Conservation (phyloP, 2,329 filamentous ascomycete species). For the Cyphellophora attinorum region DNA sequence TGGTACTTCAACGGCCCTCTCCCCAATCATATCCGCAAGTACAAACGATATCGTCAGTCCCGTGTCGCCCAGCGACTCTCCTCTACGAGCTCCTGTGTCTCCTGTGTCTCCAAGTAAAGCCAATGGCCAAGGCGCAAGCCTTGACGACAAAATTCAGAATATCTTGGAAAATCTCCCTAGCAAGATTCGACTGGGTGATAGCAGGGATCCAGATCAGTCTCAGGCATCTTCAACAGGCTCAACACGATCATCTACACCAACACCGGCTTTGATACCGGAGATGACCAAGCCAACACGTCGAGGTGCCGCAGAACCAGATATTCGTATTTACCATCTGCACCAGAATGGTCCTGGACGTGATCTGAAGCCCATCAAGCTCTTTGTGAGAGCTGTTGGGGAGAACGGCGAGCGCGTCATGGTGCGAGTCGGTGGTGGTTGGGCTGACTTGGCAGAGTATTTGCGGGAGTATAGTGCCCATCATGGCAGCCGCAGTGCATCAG, state of each 20-base stretch:
- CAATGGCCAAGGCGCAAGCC: slow-evolving; percentile 41
- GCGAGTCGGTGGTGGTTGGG: slow-evolving; percentile 95
- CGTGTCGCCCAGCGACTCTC: slow-evolving; percentile 1
- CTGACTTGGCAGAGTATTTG: slow-evolving; percentile 87
- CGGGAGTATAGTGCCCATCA: slow-evolving; percentile 91
- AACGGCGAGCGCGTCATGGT: slow-evolving; percentile 93
- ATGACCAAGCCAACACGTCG: slow-evolving; percentile 34
- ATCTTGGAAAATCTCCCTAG: slow-evolving; percentile 70
- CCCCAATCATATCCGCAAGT: slow-evolving; percentile 12
- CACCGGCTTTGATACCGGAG: slow-evolving; percentile 60
- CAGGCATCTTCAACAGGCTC: slow-evolving; percentile 25
- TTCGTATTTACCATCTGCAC: slow-evolving; percentile 86
- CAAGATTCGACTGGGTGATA: slow-evolving; percentile 58
- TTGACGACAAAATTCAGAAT: slow-evolving; percentile 71
- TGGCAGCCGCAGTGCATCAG: slow-evolving; percentile 50
- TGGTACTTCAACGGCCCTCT: slow-evolving; percentile 1
- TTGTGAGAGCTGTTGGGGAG: slow-evolving; percentile 86
- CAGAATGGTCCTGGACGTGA: slow-evolving; percentile 54
- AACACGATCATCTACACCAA: slow-evolving; percentile 46
- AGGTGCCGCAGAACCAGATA: slow-evolving; percentile 57
- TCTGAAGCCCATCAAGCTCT: slow-evolving; percentile 73
- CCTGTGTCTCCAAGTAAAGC: background rate
- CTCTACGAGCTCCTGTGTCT: background rate
- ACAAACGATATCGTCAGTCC: background rate
- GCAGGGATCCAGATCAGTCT: slow-evolving; percentile 22